Evolutionary conservation across 1,284 basidiomycete genomes (phyloP).

Genomic region (Bjerkandera adusta): DNA sequence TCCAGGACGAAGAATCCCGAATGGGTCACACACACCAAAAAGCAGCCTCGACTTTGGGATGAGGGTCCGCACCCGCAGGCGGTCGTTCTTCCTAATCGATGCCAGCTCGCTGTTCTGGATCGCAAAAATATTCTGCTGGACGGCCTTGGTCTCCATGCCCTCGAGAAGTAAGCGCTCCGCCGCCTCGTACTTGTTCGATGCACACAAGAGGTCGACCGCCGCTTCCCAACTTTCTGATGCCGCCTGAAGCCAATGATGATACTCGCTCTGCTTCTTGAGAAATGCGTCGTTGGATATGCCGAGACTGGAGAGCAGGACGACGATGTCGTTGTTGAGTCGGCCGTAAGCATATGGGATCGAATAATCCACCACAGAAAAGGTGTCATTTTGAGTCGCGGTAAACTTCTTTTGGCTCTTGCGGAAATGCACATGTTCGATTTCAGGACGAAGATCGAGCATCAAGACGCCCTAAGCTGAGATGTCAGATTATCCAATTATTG

Average conservation of each 20-base stretch:
- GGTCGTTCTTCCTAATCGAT: slow-evolving; percentile 52
- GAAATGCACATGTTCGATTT: slow-evolving; percentile 50
- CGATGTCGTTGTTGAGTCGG: slow-evolving; percentile 65
- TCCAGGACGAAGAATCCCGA: slow-evolving; percentile 56
- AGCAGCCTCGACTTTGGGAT: slow-evolving; percentile 58
- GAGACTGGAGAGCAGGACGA: slow-evolving; percentile 60
- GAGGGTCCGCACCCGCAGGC: slow-evolving; percentile 54
- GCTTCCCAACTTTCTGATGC: slow-evolving; percentile 44
- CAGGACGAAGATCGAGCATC: slow-evolving; percentile 58
- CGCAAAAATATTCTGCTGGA: slow-evolving; percentile 39
- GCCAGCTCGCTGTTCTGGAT: slow-evolving; percentile 49
- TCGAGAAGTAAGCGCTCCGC: slow-evolving; percentile 53
- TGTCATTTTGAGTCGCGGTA: slow-evolving; percentile 47
- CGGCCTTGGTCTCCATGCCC: slow-evolving; percentile 45
- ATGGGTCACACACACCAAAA: slow-evolving; percentile 67
- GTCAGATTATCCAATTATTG: neutral
- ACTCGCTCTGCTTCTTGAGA: slow-evolving; percentile 51
- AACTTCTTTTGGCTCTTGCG: slow-evolving; percentile 70
- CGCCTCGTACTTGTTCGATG: slow-evolving; percentile 42
- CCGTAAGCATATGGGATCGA: slow-evolving; percentile 62
- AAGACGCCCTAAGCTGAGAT: slow-evolving; percentile 44
- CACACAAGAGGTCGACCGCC: slow-evolving; percentile 55
- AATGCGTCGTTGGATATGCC: slow-evolving; percentile 55
- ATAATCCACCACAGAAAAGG: slow-evolving; percentile 62
- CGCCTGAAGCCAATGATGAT: slow-evolving; percentile 52